Evolutionary conservation across 2,329 filamentous ascomycete genomes (phyloP), one percentile per base, ranked within the genome.

Genomic region (Exophiala alcalophila): DNA sequence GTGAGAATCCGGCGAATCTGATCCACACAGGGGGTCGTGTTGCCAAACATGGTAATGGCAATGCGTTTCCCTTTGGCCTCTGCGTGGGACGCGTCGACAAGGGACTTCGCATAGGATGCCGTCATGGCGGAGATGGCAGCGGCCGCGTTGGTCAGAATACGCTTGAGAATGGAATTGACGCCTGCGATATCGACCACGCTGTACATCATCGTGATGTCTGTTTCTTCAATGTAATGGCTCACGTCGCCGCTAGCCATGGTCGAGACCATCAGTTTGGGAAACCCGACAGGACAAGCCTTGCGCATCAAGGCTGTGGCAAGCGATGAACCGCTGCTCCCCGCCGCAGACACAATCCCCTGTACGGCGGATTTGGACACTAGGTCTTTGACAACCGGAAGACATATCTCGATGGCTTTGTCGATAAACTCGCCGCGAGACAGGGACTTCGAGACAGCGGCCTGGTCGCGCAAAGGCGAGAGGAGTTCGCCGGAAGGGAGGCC

Each of bases 1-100:
- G 53, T 50, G 15, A 57, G 44, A 21, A 56, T 43, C 4, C 35
- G 44, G 0, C 79, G 70, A 2, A 82, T 74, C 1, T 60, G 62
- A 32, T 81, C 74, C 0, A 81, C 81, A 8, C 74, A 77, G 0
- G 81, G 80, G 0, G 82, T 86, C 0, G 83, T 87, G 5, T 86
- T 81, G 2, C 83, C 83, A 56, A 86, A 86, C 83, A 86, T 86
- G 2, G 82, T 84, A 16, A 86, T 74, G 0, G 74, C 83, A 5
- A 86, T 67, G 0, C 73, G 65, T 41, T 70, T 73, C 53, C 69
- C 71, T 30, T 39, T 52, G 24, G 21, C 47, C 14, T 18, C 31
- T 31, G 35, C 15, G 14, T 23, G 24, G 12, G 48, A 38, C 4
- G 40, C 23, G 14, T 48, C 41, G 14, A 42, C 33, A 1, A 42